These are phyloP conservation scores for Boletus vermiculosoides DNA, from an alignment of 768 basidiomycete genomes.

Conservation along the genomic window DNA sequence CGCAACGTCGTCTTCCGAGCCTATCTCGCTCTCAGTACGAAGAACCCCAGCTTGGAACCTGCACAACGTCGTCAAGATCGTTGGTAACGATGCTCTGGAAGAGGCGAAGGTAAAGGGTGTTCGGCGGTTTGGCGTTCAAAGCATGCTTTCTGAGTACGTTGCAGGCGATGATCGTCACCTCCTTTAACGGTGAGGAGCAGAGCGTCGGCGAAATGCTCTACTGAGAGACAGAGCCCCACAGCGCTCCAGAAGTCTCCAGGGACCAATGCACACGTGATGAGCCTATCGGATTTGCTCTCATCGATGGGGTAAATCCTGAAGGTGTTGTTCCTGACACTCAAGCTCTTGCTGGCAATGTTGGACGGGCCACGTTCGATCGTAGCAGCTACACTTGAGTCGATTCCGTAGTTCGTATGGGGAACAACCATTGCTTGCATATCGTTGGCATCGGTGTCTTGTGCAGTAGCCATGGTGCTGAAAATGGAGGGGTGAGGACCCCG, in stretches of 20 bases:
- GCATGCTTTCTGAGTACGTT: conserved; percentile 88
- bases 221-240: conserved; percentile 85
- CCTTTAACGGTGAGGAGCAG: conserved; percentile 91
- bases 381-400: conserved; percentile 92
- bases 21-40: conserved; percentile 48
- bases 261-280: conserved; percentile 91
- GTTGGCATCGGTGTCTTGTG: conserved; percentile 41
- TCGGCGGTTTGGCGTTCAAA: conserved; percentile 78
- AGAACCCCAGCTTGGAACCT: conserved; percentile 72
- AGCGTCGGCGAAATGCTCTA: conserved; percentile 91
- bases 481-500: no score
- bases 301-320: conserved; percentile 90
- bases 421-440: conserved; percentile 47
- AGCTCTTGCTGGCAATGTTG: conserved; percentile 54
- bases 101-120: conserved; percentile 85
- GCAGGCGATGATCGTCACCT: conserved; percentile 80
- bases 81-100: conserved; percentile 93
- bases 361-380: conserved; percentile 92
- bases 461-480: conserved; percentile 55
- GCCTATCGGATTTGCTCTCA: conserved; percentile 81
- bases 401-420: conserved; percentile 75
- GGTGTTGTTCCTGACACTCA: conserved; percentile 65
- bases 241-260: conserved; percentile 95
- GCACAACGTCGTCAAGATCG: conserved; percentile 90
- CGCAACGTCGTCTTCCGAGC: conserved; percentile 36